These are phyloP conservation scores for Tetrahymena thermophila DNA, from an alignment of 73 alveolate species.

Conservation along the genomic window DNA sequence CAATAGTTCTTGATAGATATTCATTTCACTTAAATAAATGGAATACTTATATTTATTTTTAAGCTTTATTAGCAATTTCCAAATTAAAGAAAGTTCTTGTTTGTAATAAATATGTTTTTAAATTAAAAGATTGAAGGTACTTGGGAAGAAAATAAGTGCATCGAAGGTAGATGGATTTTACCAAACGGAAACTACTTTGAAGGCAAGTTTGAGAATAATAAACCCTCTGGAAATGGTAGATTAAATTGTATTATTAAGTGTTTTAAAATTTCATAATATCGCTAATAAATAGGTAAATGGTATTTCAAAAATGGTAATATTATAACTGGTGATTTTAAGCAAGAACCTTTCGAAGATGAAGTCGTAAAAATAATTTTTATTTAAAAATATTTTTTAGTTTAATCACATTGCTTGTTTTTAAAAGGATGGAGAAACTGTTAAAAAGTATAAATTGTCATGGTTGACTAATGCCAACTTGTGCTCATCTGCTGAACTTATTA, in stretches of 20 bases:
- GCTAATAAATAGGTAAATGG: slow-evolving; percentile 61
- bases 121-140: slow-evolving; percentile 61
- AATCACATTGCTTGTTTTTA: background rate
- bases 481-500: background rate
- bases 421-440: background rate
- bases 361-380: background rate
- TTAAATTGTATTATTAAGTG: background rate
- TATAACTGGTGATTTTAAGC: slow-evolving; percentile 71
- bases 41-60: background rate
- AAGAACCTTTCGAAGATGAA: slow-evolving; percentile 55
- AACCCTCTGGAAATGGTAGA: slow-evolving; percentile 80
- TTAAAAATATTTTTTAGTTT: background rate
- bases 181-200: slow-evolving; percentile 92
- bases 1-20: too few species aligned
- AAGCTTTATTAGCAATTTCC: background rate
- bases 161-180: slow-evolving; percentile 77
- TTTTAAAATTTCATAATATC: background rate
- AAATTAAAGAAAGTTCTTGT: background rate
- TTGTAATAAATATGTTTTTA: too few species aligned
- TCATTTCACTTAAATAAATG: background rate
- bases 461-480: background rate
- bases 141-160: slow-evolving; percentile 75
- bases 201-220: slow-evolving; percentile 88
- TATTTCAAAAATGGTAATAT: slow-evolving; percentile 83
- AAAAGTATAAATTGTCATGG: background rate